Conservation (phyloP, 1,284 basidiomycete species). For the Austroboletus niveus region DNA sequence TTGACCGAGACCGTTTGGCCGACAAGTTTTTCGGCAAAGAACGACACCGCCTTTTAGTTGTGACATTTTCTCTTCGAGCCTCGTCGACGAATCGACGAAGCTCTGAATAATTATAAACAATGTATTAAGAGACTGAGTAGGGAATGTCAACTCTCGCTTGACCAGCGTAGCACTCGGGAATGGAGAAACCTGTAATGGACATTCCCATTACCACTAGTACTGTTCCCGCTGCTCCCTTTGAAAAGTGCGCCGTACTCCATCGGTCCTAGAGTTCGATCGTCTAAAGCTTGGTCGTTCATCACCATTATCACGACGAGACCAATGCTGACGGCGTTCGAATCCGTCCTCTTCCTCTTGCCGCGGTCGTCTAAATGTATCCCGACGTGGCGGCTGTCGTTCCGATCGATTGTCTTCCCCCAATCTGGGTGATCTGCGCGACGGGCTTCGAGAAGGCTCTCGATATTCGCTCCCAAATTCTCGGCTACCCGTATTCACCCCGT, state of each 20-base stretch:
- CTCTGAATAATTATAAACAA: no score
- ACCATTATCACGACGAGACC: constrained; percentile 2
- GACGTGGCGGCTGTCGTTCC: constrained; percentile 7
- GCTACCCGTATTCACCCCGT: constrained; percentile 37
- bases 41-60: no score
- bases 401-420: constrained; percentile 2
- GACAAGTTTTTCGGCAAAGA: no score
- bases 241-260: neutral
- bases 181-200: no score
- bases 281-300: constrained; percentile 5
- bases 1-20: neutral
- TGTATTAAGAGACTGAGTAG: no score
- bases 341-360: constrained; percentile 2
- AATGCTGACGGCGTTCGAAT: neutral
- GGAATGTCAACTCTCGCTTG: no score
- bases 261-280: constrained; percentile 8
- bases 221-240: no score
- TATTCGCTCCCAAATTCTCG: constrained; percentile 1
- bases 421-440: constrained; percentile 14
- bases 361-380: neutral
- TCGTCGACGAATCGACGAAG: no score
- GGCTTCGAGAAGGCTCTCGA: constrained; percentile 7
- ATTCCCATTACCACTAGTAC: no score
- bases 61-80: no score
- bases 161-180: no score